A percentile compares a stretch with the other conserved stretches of the same genome.
phyloP scores from a whole-genome alignment of 2,329 filamentous ascomycete genomes.

The Ceratocystis destructans region DNA sequence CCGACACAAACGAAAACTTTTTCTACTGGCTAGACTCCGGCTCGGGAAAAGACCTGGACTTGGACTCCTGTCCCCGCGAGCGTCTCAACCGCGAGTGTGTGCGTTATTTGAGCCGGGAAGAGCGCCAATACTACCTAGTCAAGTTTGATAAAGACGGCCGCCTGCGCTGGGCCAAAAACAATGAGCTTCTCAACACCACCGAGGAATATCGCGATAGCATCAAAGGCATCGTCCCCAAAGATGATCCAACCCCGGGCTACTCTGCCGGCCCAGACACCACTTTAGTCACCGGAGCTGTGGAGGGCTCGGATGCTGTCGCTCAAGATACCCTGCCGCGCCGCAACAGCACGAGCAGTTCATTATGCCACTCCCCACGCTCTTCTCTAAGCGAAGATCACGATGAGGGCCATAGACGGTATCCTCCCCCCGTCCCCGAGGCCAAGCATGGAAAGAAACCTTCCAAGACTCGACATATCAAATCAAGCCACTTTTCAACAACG shows the following conservation, averaged over 20 bases:
- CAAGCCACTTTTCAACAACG: slow-evolving; percentile 52
- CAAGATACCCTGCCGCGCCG: slow-evolving; percentile 17
- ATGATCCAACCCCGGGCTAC: slow-evolving; percentile 46
- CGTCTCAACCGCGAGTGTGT: slow-evolving; percentile 65
- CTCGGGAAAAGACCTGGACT: slow-evolving; percentile 54
- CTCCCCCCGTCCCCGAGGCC: background rate
- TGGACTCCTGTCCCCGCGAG: slow-evolving; percentile 59
- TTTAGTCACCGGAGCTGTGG: slow-evolving; percentile 4
- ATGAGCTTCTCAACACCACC: slow-evolving; percentile 61
- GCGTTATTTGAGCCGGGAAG: slow-evolving; percentile 69
- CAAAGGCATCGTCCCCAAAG: slow-evolving; percentile 52
- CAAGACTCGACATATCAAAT: slow-evolving; percentile 17
- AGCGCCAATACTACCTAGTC: slow-evolving; percentile 68
- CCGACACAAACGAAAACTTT: slow-evolving; percentile 70
- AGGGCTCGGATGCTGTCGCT: slow-evolving; percentile 12
- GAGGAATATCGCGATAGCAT: slow-evolving; percentile 66
- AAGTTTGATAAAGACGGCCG: slow-evolving; percentile 59
- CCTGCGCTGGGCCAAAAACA: slow-evolving; percentile 80
- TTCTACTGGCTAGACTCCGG: slow-evolving; percentile 89
- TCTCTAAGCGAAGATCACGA: slow-evolving; percentile 35
- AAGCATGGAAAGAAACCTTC: slow-evolving; percentile 13
- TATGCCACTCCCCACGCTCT: slow-evolving; percentile 17
- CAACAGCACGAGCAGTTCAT: slow-evolving; percentile 26
- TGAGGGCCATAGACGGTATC: slow-evolving; percentile 25
- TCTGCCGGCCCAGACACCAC: slow-evolving; percentile 25